These are phyloP conservation scores for Coemansia sp. DNA, from an alignment of 371 early-diverging fungal species.

Conservation along the genomic window DNA sequence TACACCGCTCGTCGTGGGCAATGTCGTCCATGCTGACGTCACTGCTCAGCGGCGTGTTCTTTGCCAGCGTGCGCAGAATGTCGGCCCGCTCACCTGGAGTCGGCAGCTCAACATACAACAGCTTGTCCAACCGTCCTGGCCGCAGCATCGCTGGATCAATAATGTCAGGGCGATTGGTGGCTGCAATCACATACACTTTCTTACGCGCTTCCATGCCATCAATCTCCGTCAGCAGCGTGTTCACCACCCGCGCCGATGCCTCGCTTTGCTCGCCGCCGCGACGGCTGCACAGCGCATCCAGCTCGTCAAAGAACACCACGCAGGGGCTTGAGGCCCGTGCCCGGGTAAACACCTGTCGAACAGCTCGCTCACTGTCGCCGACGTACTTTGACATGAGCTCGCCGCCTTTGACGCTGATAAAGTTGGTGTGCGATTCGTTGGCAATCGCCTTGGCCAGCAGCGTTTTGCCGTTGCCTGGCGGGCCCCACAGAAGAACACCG, in stretches of 20 bases:
- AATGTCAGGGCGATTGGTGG: slow-evolving; percentile 99
- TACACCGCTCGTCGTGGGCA: slow-evolving; percentile 61
- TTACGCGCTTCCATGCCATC: slow-evolving; percentile 95
- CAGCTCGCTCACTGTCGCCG: slow-evolving; percentile 98
- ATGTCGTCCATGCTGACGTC: slow-evolving; percentile 72
- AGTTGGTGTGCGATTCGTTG: slow-evolving; percentile 95
- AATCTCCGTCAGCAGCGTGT: slow-evolving; percentile 95
- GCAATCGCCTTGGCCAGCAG: slow-evolving; percentile 98
- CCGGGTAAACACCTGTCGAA: slow-evolving; percentile 96
- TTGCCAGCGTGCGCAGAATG: slow-evolving; percentile 81
- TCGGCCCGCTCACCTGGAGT: slow-evolving; percentile 78
- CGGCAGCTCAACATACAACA: slow-evolving; percentile 95
- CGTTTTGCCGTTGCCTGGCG: slow-evolving; percentile 99
- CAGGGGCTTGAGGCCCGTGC: slow-evolving; percentile 96
- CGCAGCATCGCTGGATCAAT: slow-evolving; percentile 98
- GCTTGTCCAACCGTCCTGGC: slow-evolving; percentile 98
- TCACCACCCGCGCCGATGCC: slow-evolving; percentile 93
- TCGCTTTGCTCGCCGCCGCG: slow-evolving; percentile 71
- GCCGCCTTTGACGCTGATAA: slow-evolving; percentile 98
- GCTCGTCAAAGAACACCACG: slow-evolving; percentile 98
- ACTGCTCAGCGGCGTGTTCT: slow-evolving; percentile 73
- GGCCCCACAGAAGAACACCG: slow-evolving; percentile 98
- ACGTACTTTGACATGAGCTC: slow-evolving; percentile 99
- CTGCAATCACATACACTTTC: slow-evolving; percentile 95
- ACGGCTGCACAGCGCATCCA: slow-evolving; percentile 91